Evolutionary conservation across 139 green algal species (phyloP).

Genomic region (Marvania coccoides): DNA sequence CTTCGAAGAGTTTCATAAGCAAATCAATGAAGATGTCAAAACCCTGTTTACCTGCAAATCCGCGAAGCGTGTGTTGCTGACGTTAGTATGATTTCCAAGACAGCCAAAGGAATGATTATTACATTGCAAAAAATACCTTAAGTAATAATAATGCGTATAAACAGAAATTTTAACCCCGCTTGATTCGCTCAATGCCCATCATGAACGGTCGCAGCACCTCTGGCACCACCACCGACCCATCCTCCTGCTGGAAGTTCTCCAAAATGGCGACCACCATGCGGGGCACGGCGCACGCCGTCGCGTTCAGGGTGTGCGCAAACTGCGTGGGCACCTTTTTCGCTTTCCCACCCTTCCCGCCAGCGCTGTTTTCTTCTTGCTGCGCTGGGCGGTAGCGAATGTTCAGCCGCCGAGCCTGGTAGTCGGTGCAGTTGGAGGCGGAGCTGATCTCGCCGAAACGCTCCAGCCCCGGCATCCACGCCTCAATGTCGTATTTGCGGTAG

Average conservation of each 20-base stretch:
- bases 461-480: slow-evolving; percentile 98
- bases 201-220: slow-evolving; percentile 81
- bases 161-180: neutral
- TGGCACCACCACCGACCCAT: slow-evolving; percentile 86
- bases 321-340: slow-evolving; percentile 48
- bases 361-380: neutral
- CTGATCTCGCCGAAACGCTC: slow-evolving; percentile 91
- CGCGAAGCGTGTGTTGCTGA: no score
- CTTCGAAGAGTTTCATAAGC: no score
- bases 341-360: slow-evolving; percentile 28
- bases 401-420: slow-evolving; percentile 93
- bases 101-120: neutral
- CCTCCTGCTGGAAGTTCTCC: slow-evolving; percentile 93
- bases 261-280: slow-evolving; percentile 96
- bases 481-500: slow-evolving; percentile 95
- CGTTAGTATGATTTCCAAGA: neutral
- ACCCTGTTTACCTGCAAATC: no score
- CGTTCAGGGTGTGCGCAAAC: slow-evolving; percentile 98
- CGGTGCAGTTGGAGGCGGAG: slow-evolving; percentile 96
- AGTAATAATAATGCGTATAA: no score
- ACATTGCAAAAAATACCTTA: neutral
- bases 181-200: slow-evolving; percentile 78
- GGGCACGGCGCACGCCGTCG: slow-evolving; percentile 91
- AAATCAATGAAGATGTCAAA: no score
- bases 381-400: slow-evolving; percentile 59